These are phyloP conservation scores for Glycine soja DNA, from an alignment of 306 rosid species.

Conservation along the genomic window DNA sequence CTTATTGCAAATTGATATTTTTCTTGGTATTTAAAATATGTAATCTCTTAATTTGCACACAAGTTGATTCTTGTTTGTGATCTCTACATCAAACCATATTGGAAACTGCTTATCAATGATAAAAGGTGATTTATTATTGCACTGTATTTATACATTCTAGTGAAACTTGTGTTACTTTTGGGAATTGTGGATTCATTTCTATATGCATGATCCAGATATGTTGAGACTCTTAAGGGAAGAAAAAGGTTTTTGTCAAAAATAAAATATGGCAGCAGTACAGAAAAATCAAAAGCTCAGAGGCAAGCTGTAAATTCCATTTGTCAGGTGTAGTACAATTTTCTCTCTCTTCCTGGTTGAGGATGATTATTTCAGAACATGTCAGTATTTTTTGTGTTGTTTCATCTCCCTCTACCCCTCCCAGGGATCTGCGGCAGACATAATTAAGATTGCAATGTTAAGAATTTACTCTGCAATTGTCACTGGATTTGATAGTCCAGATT, in stretches of 20 bases:
- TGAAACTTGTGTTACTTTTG: slow-evolving; percentile 18
- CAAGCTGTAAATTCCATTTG: slow-evolving; percentile 98
- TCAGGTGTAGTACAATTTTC: slow-evolving; percentile 68
- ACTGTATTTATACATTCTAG: slow-evolving; percentile 16
- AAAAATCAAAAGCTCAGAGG: slow-evolving; percentile 90
- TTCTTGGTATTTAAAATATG: neutral
- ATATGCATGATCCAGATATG: slow-evolving; percentile 64
- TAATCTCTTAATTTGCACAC: neutral
- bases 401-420: slow-evolving; percentile 42
- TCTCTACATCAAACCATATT: slow-evolving; percentile 31
- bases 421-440: slow-evolving; percentile 99
- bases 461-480: slow-evolving; percentile 63
- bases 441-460: slow-evolving; percentile 87
- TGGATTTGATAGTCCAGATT: slow-evolving; percentile 55
- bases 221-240: slow-evolving; percentile 84
- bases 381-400: slow-evolving; percentile 41
- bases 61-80: slow-evolving; percentile 21
- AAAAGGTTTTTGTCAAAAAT: slow-evolving; percentile 92
- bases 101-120: slow-evolving; percentile 19
- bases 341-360: slow-evolving; percentile 14
- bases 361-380: slow-evolving; percentile 16
- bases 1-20: neutral
- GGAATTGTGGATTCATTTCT: slow-evolving; percentile 13
- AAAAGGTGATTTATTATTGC: neutral
- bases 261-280: slow-evolving; percentile 72